These are phyloP conservation scores for Aspergillus quadricinctus DNA, from an alignment of 2,329 filamentous ascomycete genomes.

Conservation along the genomic window DNA sequence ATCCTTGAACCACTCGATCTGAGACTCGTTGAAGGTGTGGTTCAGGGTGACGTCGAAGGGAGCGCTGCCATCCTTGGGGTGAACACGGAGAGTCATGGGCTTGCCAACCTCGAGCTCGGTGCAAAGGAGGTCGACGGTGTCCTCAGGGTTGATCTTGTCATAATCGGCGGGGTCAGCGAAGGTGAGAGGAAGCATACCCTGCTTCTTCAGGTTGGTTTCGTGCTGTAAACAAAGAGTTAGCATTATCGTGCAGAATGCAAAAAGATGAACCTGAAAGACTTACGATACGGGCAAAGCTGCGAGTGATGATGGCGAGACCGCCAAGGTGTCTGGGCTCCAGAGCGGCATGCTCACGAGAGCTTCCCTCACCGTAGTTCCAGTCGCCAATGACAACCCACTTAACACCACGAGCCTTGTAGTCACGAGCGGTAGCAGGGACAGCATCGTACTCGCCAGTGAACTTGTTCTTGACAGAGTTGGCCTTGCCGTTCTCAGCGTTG, in stretches of 20 bases:
- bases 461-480: constrained; percentile 95
- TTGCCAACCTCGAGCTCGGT: constrained; percentile 89
- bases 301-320: constrained; percentile 92
- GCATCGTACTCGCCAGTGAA: constrained; percentile 78
- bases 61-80: constrained; percentile 75
- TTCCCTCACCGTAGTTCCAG: constrained; percentile 99
- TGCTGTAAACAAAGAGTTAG: constrained; percentile 49
- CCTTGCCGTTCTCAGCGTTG: constrained; percentile 92
- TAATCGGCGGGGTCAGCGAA: constrained; percentile 95
- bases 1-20: constrained; percentile 99
- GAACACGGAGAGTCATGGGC: constrained; percentile 85
- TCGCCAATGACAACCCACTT: constrained; percentile 97
- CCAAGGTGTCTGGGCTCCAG: constrained; percentile 96
- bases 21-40: constrained; percentile 97
- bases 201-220: constrained; percentile 99
- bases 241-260: not conserved
- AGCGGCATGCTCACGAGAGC: constrained; percentile 95
- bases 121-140: constrained; percentile 84
- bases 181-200: constrained; percentile 98
- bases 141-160: constrained; percentile 90
- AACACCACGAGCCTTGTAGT: constrained; percentile 97
- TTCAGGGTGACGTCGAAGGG: constrained; percentile 76
- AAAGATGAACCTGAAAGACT: constrained; percentile 22
- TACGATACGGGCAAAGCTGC: constrained; percentile 90
- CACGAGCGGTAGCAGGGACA: constrained; percentile 88